Conservation (phyloP, 139 green algal genomes). For the Limnomonas spitsbergensis region DNA sequence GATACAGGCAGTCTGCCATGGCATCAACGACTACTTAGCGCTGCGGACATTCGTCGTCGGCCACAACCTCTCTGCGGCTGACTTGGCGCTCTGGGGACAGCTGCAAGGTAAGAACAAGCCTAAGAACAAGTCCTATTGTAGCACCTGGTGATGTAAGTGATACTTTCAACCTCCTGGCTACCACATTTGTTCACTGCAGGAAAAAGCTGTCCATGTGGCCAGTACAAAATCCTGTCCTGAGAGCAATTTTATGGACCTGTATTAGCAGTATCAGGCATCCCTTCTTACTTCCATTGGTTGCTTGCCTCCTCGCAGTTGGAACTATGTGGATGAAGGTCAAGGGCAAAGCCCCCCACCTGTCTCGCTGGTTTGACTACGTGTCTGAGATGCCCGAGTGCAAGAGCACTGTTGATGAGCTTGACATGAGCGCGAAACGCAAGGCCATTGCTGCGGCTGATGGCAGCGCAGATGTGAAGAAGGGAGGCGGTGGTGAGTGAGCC, state of each 20-base stretch:
- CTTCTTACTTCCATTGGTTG: too few relatives aligned
- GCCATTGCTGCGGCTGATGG: slow-evolving; percentile 22
- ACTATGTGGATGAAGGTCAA: slow-evolving; percentile 72
- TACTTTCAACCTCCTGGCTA: too few relatives aligned
- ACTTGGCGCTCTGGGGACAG: slow-evolving; percentile 84
- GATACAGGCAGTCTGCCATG: slow-evolving; percentile 37
- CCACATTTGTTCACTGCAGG: too few relatives aligned
- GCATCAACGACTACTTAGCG: slow-evolving; percentile 71
- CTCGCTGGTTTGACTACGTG: slow-evolving; percentile 76
- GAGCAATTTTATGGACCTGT: too few relatives aligned
- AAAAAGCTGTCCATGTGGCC: too few relatives aligned
- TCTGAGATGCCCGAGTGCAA: slow-evolving; percentile 39
- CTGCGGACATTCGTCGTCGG: slow-evolving; percentile 85
- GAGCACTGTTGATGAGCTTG: slow-evolving; percentile 38
- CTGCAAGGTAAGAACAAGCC: slow-evolving; percentile 65
- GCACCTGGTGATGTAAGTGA: not conserved
- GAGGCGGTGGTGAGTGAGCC: slow-evolving; percentile 34
- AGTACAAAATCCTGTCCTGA: too few relatives aligned
- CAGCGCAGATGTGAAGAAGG: slow-evolving; percentile 25
- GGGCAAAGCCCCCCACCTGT: slow-evolving; percentile 64
- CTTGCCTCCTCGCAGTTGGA: slow-evolving; percentile 31
- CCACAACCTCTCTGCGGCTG: slow-evolving; percentile 69
- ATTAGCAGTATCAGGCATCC: not conserved
- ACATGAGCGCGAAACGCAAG: slow-evolving; percentile 31
- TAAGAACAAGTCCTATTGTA: not conserved